A percentile compares a stretch with the other conserved stretches of the same genome.
These are phyloP conservation scores for Monilinia fructicola DNA, from an alignment of 2,329 filamentous ascomycete genomes.

Conservation along the genomic window DNA sequence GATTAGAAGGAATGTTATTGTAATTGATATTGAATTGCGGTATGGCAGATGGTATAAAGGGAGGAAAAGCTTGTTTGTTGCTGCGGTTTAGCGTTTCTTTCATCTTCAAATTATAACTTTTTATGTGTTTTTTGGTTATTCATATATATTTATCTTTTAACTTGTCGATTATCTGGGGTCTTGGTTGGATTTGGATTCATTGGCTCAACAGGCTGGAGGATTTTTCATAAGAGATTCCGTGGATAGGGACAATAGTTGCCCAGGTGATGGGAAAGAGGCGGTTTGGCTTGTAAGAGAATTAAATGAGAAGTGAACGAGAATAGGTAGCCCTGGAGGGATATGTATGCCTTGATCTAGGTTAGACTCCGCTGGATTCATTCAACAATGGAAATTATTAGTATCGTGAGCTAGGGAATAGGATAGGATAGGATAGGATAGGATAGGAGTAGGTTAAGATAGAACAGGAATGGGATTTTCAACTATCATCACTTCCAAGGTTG, in stretches of 20 bases:
- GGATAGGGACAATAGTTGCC: too few relatives aligned
- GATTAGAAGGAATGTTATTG: constrained; percentile 35
- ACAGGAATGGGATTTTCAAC: neutral
- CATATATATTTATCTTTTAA: constrained; percentile 9
- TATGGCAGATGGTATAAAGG: neutral
- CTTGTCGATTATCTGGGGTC: neutral
- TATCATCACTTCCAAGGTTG: too few relatives aligned
- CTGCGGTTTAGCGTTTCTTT: constrained; percentile 33
- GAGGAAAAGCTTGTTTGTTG: constrained; percentile 25
- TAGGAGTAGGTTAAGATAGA: neutral
- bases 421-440: neutral
- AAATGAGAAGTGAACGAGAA: neutral
- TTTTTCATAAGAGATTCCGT: neutral
- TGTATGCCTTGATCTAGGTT: neutral
- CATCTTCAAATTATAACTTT: neutral
- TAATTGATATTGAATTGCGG: neutral
- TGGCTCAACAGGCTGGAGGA: neutral
- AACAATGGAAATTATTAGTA: neutral
- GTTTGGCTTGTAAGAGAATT: neutral
- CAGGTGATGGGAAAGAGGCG: neutral
- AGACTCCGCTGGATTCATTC: neutral
- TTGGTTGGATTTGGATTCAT: neutral
- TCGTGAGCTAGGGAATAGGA: neutral
- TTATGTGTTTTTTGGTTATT: constrained; percentile 8
- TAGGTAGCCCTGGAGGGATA: too few relatives aligned